Evolutionary conservation across 2,329 filamentous ascomycete genomes (phyloP), one percentile per base, ranked within the genome.

Genomic region (Fusarium avenaceum): DNA sequence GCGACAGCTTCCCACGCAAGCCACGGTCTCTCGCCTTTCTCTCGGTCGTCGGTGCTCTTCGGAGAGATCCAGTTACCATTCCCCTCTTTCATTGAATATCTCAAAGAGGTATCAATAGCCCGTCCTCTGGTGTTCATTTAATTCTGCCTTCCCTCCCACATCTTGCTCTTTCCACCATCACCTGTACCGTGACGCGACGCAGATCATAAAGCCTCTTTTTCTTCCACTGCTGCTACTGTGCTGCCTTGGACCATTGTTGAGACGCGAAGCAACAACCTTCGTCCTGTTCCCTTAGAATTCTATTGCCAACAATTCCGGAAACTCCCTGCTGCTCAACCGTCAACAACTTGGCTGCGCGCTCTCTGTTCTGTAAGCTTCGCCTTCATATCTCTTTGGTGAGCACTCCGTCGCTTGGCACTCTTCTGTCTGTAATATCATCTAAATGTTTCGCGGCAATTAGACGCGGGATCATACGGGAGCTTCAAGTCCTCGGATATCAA

Each of bases 121-220:
- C 43, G 22, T 56, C 43, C 38, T 63, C 43, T 63, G 38, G 32
- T 57, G 44, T 44, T 48, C 58, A 60, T 38, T 63, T 65, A 50
- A 69, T 61, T 57, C 65, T 57, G 44, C 30, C 60, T 51, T 61
- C 55, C 58, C 65, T 65, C 65, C 60, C 60, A 66, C 65, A 53
- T 68, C 65, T 40, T 43, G 30, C 28, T 53, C 39, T 51, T 50
- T 50, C 59, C 52, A 33, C 50, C 51, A 66, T 51, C 60, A 45
- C 64, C 28, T 58, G 47, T 42, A 54, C 35, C 35, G 35, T 38
- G 35, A 38, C 46, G 55, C 69, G 57, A 66, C 61, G 65, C 56
- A 58, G 61, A 58, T 69, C 65, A 20, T 39, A 69, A 65, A 65
- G 56, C 65, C 44, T 51, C 49, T 47, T 62, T 62, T 43, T 46